Evolutionary conservation across 176 grass and related monocot genomes (phyloP), one percentile per base, ranked within the genome.

Genomic region (Triticum timopheevii): DNA sequence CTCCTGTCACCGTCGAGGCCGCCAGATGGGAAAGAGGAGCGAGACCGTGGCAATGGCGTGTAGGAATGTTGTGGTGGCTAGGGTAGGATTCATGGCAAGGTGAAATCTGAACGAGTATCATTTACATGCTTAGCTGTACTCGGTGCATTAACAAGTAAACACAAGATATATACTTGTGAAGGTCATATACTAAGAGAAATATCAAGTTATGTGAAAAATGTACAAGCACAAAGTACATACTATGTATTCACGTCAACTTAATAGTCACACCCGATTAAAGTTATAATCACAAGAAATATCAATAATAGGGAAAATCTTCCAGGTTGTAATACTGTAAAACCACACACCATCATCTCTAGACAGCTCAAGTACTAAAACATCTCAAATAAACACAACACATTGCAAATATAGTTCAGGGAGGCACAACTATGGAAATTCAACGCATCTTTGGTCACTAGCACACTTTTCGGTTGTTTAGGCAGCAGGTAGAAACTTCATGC

Each of bases 401-500:
- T 39, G 4, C 19, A 70, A 70, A 70, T 4, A 70, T 38, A 70
- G 34, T 70, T 70, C 10, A 70, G 10, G 4, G 39, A 8, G 39
- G n/a, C 5, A 73, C 12, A n/a, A 0, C 39, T 73, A 45, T 45
- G 28, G 5, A 77, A n/a, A 77, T 58, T 77, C 4, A 77, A 11
- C 31, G 25, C 30, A 76, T 54, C 44, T 52, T 76, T 30, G 45
- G 45, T 19, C 47, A 8, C 47, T 30, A 76, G 73, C 25, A 25
- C 15, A 73, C 4, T 61, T 35, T 25, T 61, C 0, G 1, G 7
- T 35, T 40, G 31, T 25, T 79, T 89, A 91, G 35, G 69, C 28
- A 20, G 80, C 33, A 68, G 91, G 80, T 9, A 73, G 79, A 70
- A 98, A 98, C 42, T 95, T 95, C 95, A 98, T 93, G 77, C 95